A percentile compares a stretch with the other conserved stretches of the same genome.
phyloP scores from a whole-genome alignment of 768 basidiomycete genomes.

The Suillus clintonianus region DNA sequence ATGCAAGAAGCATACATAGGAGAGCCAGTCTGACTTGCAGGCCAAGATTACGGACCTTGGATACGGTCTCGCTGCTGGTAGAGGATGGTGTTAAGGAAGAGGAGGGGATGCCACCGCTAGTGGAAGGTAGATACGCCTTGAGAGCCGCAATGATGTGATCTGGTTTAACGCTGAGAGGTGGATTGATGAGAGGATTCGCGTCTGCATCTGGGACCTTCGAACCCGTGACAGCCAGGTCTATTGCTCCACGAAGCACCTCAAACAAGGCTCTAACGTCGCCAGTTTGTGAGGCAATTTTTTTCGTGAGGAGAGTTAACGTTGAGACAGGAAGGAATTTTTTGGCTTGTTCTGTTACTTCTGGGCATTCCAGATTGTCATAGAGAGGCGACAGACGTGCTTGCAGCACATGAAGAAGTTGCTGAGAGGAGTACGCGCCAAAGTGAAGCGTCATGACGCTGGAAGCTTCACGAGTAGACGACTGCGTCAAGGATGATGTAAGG shows the following conservation, averaged over 20 bases:
- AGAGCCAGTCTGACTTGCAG: conserved; percentile 75
- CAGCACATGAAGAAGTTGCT: conserved; percentile 71
- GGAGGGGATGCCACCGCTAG: conserved; percentile 17
- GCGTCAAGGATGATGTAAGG: conserved; percentile 56
- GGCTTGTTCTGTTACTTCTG: conserved; percentile 23
- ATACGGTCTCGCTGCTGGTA: conserved; percentile 59
- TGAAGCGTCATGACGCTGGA: conserved; percentile 64
- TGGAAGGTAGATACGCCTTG: conserved; percentile 64
- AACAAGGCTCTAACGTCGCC: conserved; percentile 83
- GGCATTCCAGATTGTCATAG: conserved; percentile 30
- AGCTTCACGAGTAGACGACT: conserved; percentile 37
- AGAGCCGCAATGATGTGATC: conserved; percentile 72
- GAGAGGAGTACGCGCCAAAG: conserved; percentile 77
- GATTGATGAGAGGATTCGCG: conserved; percentile 29
- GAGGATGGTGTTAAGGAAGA: conserved; percentile 23
- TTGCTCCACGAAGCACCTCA: conserved; percentile 78
- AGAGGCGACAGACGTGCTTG: conserved; percentile 61
- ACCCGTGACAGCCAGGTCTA: conserved; percentile 61
- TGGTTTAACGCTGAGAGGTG: conserved; percentile 55
- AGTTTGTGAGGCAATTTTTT: conserved; percentile 79
- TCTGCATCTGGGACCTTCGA: conserved; percentile 16
- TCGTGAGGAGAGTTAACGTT: conserved; percentile 69
- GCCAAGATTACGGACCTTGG: conserved; percentile 68
- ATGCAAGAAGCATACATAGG: conserved; percentile 62
- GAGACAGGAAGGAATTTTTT: conserved; percentile 64